A percentile compares a stretch with the other conserved stretches of the same genome.
Conservation (phyloP, 2,329 filamentous ascomycete species). For the Calonectria pauciramosa region DNA sequence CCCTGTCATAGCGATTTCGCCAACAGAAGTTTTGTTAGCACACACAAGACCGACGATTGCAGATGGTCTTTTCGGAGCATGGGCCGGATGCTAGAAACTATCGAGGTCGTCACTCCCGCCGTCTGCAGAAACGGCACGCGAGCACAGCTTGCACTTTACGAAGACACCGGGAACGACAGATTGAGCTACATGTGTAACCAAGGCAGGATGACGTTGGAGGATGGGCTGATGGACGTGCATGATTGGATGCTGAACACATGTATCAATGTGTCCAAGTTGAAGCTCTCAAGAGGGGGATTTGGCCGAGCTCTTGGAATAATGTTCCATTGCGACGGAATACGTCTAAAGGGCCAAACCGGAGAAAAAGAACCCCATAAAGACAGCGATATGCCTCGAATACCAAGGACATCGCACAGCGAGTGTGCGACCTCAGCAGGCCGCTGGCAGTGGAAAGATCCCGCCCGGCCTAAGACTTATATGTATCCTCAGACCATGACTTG, state of each 20-base stretch:
- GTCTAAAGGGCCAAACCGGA: background rate
- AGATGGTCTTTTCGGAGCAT: background rate
- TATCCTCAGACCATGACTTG: slow-evolving; percentile 5
- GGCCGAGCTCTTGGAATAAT: slow-evolving; percentile 2
- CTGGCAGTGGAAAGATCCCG: slow-evolving; percentile 9
- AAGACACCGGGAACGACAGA: background rate
- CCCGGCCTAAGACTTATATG: slow-evolving; percentile 14
- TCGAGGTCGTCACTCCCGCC: slow-evolving; percentile 6
- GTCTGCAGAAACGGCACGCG: slow-evolving; percentile 13
- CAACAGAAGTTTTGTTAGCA: background rate
- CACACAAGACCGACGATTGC: background rate
- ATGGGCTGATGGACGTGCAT: slow-evolving; percentile 3
- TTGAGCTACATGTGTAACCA: slow-evolving; percentile 4
- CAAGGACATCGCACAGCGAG: slow-evolving; percentile 14
- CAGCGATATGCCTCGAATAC: background rate
- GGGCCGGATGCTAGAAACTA: background rate
- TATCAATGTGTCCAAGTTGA: slow-evolving; percentile 6
- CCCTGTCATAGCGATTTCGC: background rate
- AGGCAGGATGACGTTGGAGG: background rate
- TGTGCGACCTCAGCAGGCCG: background rate
- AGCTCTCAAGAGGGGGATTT: background rate
- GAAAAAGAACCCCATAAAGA: background rate
- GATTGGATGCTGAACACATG: slow-evolving; percentile 22
- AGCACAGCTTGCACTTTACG: slow-evolving; percentile 10
- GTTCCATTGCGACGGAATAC: slow-evolving; percentile 9